Base-by-base conservation (phyloP, 768 basidiomycete species). In the Calocybe indica region DNA sequence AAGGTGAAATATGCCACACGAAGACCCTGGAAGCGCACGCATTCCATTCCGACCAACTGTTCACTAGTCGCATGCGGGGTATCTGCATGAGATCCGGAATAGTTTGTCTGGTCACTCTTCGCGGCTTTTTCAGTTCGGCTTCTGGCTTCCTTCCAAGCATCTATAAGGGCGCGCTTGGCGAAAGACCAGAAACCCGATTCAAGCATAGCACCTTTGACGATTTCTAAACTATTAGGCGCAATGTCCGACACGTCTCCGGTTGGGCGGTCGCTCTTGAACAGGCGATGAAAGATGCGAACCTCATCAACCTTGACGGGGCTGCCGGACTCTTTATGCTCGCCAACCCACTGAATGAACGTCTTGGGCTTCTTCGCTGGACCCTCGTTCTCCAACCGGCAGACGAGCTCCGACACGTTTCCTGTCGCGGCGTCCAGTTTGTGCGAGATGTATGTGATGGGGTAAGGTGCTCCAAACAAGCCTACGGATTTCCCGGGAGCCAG, bases 401-500 rank as follows among this genome's bases (percentile, higher is more conserved):
- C 63, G 45, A 99, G 78, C 64, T 95, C 92, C 4, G 73, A 73
- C 5, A 96, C 85, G 44, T 80, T 68, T 15, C 92, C 89, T 0
- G 82, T 82, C 2, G 63, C 58, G 3, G 83, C 73, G 64, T 96
- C 85, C 1, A 75, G 83, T 67, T 83, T 84, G 74, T 85, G 89
- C 5, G 88, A 89, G n/a, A 82, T 88, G 65, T 92, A 95, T 15
- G 92, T 93, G 60, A 99, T 88, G 6, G 94, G 91, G 64, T 83
- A 70, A 2, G 93, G 93, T 11, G 84, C 92, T 62, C 93, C 88
- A 76, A 97, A 95, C 28, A 99, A 71, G 11, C 96, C 96, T 37
- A 98, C 96, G 0, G 92, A 92, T 72, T 97, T 97, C 40, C 94
- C 94, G 6, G 96, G 96, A 11, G 95, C 92, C 40, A 99, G 84